phyloP scores from a whole-genome alignment of 495 filamentous ascomycete genomes.

The Hypoxylon lienhwacheense region DNA sequence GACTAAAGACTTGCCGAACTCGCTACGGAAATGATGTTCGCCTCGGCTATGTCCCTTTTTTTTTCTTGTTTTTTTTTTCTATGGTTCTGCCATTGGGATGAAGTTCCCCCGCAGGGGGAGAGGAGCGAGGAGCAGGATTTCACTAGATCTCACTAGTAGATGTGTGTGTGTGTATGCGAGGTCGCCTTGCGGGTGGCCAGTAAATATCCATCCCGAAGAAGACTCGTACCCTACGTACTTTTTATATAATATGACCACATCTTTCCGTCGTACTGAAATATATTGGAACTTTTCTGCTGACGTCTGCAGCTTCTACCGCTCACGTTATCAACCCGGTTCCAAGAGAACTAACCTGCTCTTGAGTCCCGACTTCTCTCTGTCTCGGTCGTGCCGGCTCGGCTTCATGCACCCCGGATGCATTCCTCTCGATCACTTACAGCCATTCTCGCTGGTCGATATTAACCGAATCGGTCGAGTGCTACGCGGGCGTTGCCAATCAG shows the following conservation, averaged over 20 bases:
- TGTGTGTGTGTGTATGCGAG: too few species aligned
- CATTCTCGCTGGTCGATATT: constrained; percentile 14
- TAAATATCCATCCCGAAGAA: constrained; percentile 11
- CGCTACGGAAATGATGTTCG: constrained; percentile 15
- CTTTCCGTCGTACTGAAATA: too few species aligned
- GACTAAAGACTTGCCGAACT: not conserved
- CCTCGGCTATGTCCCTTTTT: constrained; percentile 7
- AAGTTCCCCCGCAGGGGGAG: constrained; percentile 16
- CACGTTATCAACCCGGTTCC: constrained; percentile 19
- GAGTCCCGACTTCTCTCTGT: constrained; percentile 10
- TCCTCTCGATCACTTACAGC: constrained; percentile 31
- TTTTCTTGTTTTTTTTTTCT: too few species aligned
- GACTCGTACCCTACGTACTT: too few species aligned
- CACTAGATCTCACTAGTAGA: too few species aligned
- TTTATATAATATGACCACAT: too few species aligned
- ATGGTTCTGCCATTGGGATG: not conserved
- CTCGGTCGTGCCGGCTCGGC: constrained; percentile 28
- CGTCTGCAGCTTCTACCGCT: constrained; percentile 12
- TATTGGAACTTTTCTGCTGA: constrained; percentile 12
- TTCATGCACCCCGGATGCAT: constrained; percentile 35
- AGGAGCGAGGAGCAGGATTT: constrained; percentile 14
- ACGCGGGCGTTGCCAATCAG: constrained; percentile 27
- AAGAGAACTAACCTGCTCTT: constrained; percentile 8
- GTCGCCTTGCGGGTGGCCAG: constrained; percentile 3
- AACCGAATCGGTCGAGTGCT: constrained; percentile 20